A percentile compares a stretch with the other conserved stretches of the same genome.
Conservation (phyloP, 2,329 filamentous ascomycete species). For the Lizonia empirigonia region DNA sequence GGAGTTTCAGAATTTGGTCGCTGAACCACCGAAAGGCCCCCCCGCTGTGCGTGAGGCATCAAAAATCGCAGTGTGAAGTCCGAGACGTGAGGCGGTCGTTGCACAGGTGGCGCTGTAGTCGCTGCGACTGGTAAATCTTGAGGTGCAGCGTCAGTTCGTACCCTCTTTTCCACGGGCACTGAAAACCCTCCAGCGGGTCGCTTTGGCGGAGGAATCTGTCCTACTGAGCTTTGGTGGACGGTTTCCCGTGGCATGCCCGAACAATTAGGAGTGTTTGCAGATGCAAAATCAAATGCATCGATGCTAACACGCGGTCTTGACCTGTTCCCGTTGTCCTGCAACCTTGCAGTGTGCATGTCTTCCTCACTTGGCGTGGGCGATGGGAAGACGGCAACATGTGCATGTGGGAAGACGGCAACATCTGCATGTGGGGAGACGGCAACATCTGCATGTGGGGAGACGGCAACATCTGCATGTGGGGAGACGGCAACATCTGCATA, state of each 20-base stretch:
- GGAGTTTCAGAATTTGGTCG: conserved; percentile 6
- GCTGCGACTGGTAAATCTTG: background rate
- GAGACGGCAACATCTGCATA: conserved; percentile 55
- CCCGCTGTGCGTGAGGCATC: conserved; percentile 5
- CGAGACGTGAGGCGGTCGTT: background rate
- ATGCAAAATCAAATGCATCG: background rate
- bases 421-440: conserved; percentile 57
- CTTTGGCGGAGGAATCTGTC: background rate
- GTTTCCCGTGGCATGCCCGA: background rate
- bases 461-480: conserved; percentile 49
- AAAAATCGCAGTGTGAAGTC: conserved; percentile 3
- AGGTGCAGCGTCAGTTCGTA: background rate
- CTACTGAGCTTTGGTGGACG: no score
- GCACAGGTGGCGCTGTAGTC: background rate
- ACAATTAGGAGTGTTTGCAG: background rate
- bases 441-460: conserved; percentile 56
- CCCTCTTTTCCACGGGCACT: background rate
- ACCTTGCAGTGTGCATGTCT: background rate
- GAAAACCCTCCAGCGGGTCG: background rate
- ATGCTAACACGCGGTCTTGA: background rate
- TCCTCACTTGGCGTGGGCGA: conserved; percentile 70
- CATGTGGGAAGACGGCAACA: conserved; percentile 57
- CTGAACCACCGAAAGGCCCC: conserved; percentile 4
- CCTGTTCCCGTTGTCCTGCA: background rate
- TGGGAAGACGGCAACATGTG: conserved; percentile 54